These are phyloP conservation scores for Blastobotrys muscicola DNA, from an alignment of 805 yeast species.

Conservation along the genomic window DNA sequence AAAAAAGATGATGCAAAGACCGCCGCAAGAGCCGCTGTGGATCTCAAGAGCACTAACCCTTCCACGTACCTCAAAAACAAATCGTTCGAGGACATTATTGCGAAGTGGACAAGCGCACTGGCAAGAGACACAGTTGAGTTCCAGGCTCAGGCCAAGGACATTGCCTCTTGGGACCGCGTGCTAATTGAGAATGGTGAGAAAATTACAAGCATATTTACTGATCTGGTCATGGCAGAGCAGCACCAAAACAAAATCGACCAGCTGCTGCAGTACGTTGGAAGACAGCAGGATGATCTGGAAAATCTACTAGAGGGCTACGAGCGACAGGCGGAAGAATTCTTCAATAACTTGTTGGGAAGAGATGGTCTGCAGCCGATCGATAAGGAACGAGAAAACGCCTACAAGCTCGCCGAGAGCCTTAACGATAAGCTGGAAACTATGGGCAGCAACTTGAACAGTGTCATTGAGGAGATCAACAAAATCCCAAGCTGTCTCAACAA, in stretches of 20 bases:
- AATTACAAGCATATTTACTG: slow-evolving; percentile 65
- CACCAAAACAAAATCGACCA: slow-evolving; percentile 82
- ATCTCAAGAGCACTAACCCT: slow-evolving; percentile 46
- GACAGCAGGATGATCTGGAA: slow-evolving; percentile 89
- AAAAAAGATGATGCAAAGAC: slow-evolving; percentile 5
- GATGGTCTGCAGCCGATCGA: slow-evolving; percentile 43
- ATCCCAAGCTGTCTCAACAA: slow-evolving; percentile 70
- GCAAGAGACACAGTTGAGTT: slow-evolving; percentile 65
- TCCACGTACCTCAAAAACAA: slow-evolving; percentile 65
- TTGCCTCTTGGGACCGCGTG: slow-evolving; percentile 78
- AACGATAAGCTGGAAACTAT: slow-evolving; percentile 72
- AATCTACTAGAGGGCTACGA: slow-evolving; percentile 75
- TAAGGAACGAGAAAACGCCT: slow-evolving; percentile 82
- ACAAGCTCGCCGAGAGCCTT: slow-evolving; percentile 73
- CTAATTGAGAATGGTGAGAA: slow-evolving; percentile 80
- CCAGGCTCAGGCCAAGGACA: slow-evolving; percentile 60
- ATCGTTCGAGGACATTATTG: slow-evolving; percentile 83
- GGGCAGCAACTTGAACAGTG: slow-evolving; percentile 64
- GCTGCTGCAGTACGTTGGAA: slow-evolving; percentile 72
- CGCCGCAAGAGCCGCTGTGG: slow-evolving; percentile 11
- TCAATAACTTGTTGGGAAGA: slow-evolving; percentile 16
- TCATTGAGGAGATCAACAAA: slow-evolving; percentile 73
- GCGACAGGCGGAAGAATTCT: slow-evolving; percentile 35
- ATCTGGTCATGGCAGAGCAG: slow-evolving; percentile 74
- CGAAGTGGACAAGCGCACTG: slow-evolving; percentile 87